These are phyloP conservation scores for Podospora pseudopauciseta DNA, from an alignment of 495 filamentous ascomycete species.

Conservation along the genomic window DNA sequence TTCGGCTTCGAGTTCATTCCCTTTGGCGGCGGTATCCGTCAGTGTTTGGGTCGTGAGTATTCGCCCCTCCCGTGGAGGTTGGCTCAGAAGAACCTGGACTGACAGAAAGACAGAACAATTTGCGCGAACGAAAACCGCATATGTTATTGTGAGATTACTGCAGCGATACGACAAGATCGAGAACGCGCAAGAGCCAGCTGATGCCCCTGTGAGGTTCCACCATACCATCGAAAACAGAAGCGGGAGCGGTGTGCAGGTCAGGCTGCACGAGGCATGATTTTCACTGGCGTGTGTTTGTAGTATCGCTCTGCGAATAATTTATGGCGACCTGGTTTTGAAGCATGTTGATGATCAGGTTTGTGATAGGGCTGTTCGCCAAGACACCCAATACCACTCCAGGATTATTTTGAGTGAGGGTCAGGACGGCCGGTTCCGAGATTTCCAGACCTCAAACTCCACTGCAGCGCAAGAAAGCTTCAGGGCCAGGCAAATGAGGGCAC, in stretches of 20 bases:
- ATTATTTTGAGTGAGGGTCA: neutral
- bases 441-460: neutral
- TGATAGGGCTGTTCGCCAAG: too few relatives aligned
- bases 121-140: conserved; percentile 42
- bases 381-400: too few relatives aligned
- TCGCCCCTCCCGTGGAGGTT: neutral
- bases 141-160: conserved; percentile 42
- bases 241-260: conserved; percentile 43
- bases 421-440: neutral
- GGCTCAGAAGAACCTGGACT: neutral
- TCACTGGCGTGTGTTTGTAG: neutral
- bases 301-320: neutral
- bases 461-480: neutral
- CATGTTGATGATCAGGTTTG: too few relatives aligned
- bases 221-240: conserved; percentile 48
- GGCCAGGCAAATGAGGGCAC: neutral
- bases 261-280: conserved; percentile 30
- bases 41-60: conserved; percentile 31
- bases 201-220: conserved; percentile 36
- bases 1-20: conserved; percentile 39
- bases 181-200: conserved; percentile 33
- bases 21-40: conserved; percentile 24
- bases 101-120: conserved; percentile 38
- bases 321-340: neutral
- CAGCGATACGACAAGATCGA: conserved; percentile 43